These are phyloP conservation scores for Neurospora cerealis DNA, from an alignment of 495 filamentous ascomycete species.

Conservation along the genomic window DNA sequence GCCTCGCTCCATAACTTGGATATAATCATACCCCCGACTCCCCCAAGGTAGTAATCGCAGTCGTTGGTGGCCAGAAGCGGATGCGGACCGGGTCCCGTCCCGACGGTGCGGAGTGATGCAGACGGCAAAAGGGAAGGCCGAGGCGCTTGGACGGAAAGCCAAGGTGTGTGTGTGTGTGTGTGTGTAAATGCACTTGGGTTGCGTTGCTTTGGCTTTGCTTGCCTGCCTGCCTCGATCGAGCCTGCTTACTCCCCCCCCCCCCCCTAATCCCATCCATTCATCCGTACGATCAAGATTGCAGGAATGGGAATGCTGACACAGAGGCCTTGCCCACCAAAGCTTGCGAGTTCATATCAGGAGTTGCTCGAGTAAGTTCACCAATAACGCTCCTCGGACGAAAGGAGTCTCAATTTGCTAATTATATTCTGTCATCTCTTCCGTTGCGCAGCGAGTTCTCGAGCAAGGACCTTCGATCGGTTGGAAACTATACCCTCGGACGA, in stretches of 20 bases:
- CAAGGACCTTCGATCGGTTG: conserved; percentile 80
- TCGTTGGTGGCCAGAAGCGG: conserved; percentile 3
- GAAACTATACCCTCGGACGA: conserved; percentile 85
- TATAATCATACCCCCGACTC: background rate
- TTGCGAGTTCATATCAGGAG: conserved; percentile 93
- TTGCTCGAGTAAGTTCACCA: conserved; percentile 67
- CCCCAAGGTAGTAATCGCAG: background rate
- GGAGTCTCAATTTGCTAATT: background rate
- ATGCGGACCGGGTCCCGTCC: conserved; percentile 16
- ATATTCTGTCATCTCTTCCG: background rate
- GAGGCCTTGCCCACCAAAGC: conserved; percentile 39
- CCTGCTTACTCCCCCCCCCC: background rate
- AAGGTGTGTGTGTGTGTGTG: conserved; percentile 51
- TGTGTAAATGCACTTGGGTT: background rate
- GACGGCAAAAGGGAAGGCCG: conserved; percentile 65
- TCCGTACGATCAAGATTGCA: background rate
- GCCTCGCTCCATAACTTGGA: background rate
- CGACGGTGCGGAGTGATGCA: conserved; percentile 37
- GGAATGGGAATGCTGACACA: conserved; percentile 16
- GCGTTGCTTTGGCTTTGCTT: conserved; percentile 2
- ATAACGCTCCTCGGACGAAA: background rate
- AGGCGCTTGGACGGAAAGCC: conserved; percentile 84
- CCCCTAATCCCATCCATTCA: background rate
- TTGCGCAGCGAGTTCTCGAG: conserved; percentile 78
- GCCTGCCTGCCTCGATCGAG: background rate